Base-by-base conservation (phyloP, 2,329 filamentous ascomycete species). In the Diaporthe sp. region DNA sequence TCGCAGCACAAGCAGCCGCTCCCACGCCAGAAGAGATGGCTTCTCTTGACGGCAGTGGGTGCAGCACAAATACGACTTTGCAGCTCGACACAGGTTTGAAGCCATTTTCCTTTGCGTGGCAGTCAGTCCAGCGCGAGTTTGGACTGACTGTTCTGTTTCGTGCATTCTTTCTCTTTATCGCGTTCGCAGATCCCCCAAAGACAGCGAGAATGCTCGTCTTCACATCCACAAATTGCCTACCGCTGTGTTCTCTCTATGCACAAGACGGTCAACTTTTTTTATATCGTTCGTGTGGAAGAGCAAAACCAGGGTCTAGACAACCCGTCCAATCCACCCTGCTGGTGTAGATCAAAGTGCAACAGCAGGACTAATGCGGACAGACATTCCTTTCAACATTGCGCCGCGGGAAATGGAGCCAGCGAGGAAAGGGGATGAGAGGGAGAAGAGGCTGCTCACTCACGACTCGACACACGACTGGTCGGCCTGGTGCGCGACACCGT, bases 311-410 rank as follows among this genome's bases (percentile, higher is more conserved):
- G 90, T 89, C 89, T 91, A 91, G 90, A 92, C 90, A 91, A 89
- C 90, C 90, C 81, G 89, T 90, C 89, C 87, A 85, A 87, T 92
- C 90, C 90, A 91, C 90, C 90, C 90, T 90, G 89, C 84, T 88
- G 85, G 84, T 86, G 89, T 87, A 85, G 86, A 88, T 75, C 77
- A 74, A 78, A 83, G 86, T 91, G 88, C 88, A 88, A 83, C 84
- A 86, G 85, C 87, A 86, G 90, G 90, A 92, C 90, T 92, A 91
- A 87, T 87, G 87, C 86, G 88, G 89, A 89, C 89, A 88, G 80
- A 92, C 88, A 91, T 87, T 87, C 42, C 68, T n/a, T 47, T 73
- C 76, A 40, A 1, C 45, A 25, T 28, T 25, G 13, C 64, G 19
- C 25, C 22, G 13, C 15, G 1, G 42, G 57, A 17, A 22, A 50